A percentile compares a stretch with the other conserved stretches of the same genome.
Conservation (phyloP, 2,329 filamentous ascomycete species). For the Ascochyta pisi region DNA sequence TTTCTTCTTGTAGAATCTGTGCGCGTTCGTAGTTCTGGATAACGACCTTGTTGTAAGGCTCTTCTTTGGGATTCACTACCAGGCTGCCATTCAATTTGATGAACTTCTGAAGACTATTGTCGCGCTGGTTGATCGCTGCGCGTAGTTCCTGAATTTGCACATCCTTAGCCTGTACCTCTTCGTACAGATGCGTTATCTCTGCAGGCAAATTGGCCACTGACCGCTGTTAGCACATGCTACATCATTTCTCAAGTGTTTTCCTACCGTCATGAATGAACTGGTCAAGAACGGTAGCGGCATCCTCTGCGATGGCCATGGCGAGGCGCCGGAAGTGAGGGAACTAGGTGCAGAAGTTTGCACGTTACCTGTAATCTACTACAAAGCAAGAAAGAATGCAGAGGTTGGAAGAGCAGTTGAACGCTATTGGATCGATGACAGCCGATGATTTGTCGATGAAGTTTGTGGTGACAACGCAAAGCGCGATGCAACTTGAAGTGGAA, state of each 20-base stretch:
- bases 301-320: constrained; percentile 56
- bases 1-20: constrained; percentile 76
- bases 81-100: constrained; percentile 79
- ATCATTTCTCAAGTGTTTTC: neutral
- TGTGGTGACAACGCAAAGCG: neutral
- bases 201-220: constrained; percentile 78
- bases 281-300: constrained; percentile 75
- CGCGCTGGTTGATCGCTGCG: constrained; percentile 72
- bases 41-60: constrained; percentile 69
- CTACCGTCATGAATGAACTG: constrained; percentile 75
- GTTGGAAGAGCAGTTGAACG: neutral
- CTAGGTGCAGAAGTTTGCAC: neutral
- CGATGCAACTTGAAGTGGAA: neutral
- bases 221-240: constrained; percentile 16
- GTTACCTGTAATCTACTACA: neutral
- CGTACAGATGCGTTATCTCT: constrained; percentile 82
- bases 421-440: neutral
- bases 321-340: neutral
- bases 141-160: constrained; percentile 72
- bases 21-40: constrained; percentile 72
- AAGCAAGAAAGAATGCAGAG: neutral
- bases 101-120: constrained; percentile 79
- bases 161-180: constrained; percentile 84
- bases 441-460: neutral
- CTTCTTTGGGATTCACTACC: constrained; percentile 77